Base-by-base conservation (phyloP, 2,329 filamentous ascomycete species). In the Sclerotinia sclerotiorum region DNA sequence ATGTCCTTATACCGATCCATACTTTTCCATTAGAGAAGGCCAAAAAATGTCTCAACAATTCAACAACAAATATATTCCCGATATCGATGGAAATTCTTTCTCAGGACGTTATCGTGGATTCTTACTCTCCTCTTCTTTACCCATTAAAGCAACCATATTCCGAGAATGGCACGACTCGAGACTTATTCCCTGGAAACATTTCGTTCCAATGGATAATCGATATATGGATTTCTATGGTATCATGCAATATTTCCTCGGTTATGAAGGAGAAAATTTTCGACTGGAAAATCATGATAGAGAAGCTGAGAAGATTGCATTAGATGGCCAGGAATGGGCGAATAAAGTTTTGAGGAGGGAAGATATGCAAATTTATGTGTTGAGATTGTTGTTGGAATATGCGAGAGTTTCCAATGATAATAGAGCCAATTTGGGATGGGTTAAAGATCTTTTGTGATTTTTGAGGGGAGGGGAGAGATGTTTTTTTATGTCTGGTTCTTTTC, bases 91-190 rank as follows among this genome's bases (percentile, higher is more conserved):
- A 42, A 89, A 91, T 80, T 87, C 84, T 15, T 90, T 90, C 75
- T 89, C 86, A 24, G 89, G 89, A 1, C 86, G 90, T 1, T 92
- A 90, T 73, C 83, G 88, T 3, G 87, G 85, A 0, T 93, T 94
- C 77, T 80, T 94, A 42, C 83, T 86, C 55, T 90, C 87, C 17
- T 90, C 86, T 0, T 88, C 85, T 2, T 78, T 94, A 5, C 90
- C 90, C 0, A 86, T 95, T 80, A 95, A 94, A 80, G 87, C 90
- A 1, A 93, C 91, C 0, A 81, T 94, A 42, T 95, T 89, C 80
- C 84, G 86, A 11, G 92, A 95, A 77, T 95, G 92, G 92, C 91
- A 94, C 75, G 91, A 94, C 76, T 84, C 84, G 57, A 84, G 92
- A 1, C 81, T 95, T 1, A 81, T 92, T 1, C 84, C 90, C 0